Evolutionary conservation across 2,329 filamentous ascomycete genomes (phyloP), one percentile per base, ranked within the genome.

Genomic region (Lasiodiplodia theobromae): DNA sequence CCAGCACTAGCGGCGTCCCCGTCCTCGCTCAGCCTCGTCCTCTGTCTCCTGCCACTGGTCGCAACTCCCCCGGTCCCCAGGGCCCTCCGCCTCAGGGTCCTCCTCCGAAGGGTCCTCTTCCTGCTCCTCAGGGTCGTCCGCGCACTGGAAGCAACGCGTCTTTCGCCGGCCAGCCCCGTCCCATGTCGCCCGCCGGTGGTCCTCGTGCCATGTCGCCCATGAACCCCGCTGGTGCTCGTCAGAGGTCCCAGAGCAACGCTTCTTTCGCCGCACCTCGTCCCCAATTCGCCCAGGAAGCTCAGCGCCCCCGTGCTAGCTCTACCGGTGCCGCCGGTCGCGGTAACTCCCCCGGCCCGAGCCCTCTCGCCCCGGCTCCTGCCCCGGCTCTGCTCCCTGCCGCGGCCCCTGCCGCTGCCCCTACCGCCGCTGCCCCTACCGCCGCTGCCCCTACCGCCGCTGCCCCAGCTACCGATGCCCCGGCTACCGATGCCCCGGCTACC

Each of bases 181-280:
- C 68, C 14, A 79, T 79, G 73, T 83, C 82, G 60, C 81, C 83
- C 4, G 79, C 74, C 63, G 73, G 81, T 69, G 79, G 83, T 80
- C 75, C 79, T 28, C 78, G 81, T 68, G 76, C 79, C 37, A 79
- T 80, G 78, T 84, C 82, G 34, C 83, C 84, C 21, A 72, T 69
- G 64, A 67, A 69, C 67, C 68, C 73, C 64, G 69, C 71, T 58
- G 57, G 54, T 34, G 23, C 67, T 57, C 77, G 78, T 66, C 71
- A 70, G 60, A 75, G 79, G 60, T 75, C 79, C 12, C 77, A 79
- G 70, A 80, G 78, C 74, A 80, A 79, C 68, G 78, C 77, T 16
- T 75, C 78, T 12, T 79, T 78, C 69, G 73, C 76, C 37, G 66
- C 40, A 2, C 60, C 60, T 64, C 60, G 60, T 38, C 60, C 60